phyloP scores from a whole-genome alignment of 345 rosid species.

The Turnera subulata region DNA sequence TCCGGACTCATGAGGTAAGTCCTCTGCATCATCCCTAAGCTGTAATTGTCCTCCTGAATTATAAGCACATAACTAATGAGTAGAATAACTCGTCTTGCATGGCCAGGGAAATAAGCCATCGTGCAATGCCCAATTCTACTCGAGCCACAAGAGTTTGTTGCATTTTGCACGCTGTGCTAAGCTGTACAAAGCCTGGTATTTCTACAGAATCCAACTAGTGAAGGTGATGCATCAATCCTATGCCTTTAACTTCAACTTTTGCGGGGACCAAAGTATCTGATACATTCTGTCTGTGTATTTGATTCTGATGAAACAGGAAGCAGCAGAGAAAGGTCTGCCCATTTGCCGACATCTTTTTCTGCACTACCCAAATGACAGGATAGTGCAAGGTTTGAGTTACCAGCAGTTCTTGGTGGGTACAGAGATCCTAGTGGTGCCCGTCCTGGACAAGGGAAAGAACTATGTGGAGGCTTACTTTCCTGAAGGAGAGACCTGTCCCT shows the following conservation, averaged over 20 bases:
- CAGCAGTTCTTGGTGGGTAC: slow-evolving; percentile 65
- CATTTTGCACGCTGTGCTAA: slow-evolving; percentile 69
- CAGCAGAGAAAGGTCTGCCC: slow-evolving; percentile 54
- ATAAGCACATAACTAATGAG: no score
- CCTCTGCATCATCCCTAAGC: background rate
- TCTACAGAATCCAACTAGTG: slow-evolving; percentile 52
- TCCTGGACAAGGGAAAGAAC: slow-evolving; percentile 53
- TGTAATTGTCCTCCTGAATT: no score
- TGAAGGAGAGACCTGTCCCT: slow-evolving; percentile 35
- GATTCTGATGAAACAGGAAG: slow-evolving; percentile 41
- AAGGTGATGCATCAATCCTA: slow-evolving; percentile 36
- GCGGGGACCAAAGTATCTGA: slow-evolving; percentile 13
- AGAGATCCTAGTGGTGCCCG: slow-evolving; percentile 67
- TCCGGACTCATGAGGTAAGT: slow-evolving; percentile 73
- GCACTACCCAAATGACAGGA: slow-evolving; percentile 58
- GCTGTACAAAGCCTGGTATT: slow-evolving; percentile 65
- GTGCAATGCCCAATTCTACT: slow-evolving; percentile 57
- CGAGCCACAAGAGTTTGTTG: slow-evolving; percentile 41
- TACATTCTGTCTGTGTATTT: background rate
- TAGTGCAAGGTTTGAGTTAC: slow-evolving; percentile 47
- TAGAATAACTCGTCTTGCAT: slow-evolving; percentile 8
- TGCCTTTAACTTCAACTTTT: background rate
- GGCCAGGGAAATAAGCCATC: slow-evolving; percentile 63
- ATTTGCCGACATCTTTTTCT: slow-evolving; percentile 69
- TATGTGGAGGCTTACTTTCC: slow-evolving; percentile 61